Evolutionary conservation across 192 early-diverging fungal genomes (phyloP).

Genomic region (Podila horticola): DNA sequence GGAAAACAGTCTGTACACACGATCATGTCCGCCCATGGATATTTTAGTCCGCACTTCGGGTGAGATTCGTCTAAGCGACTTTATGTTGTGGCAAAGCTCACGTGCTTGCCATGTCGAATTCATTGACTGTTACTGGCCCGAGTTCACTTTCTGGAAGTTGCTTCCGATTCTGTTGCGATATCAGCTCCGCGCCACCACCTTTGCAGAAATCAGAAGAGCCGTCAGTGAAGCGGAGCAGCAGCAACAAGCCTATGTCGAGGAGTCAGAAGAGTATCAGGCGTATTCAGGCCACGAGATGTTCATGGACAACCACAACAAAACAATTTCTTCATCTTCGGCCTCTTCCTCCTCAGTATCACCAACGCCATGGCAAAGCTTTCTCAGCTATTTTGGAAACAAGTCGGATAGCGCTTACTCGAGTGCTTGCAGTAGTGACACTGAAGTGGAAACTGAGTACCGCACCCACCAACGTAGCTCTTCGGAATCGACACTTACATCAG

Average conservation of each 20-base stretch:
- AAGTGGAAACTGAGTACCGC: neutral
- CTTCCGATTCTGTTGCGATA: constrained; percentile 84
- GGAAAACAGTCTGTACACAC: constrained; percentile 71
- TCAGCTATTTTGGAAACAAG: neutral
- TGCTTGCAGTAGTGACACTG: neutral
- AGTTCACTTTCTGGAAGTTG: constrained; percentile 91
- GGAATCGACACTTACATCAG: constrained; percentile 14
- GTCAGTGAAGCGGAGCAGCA: constrained; percentile 8
- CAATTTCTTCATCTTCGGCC: neutral
- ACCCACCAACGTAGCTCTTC: constrained; percentile 13
- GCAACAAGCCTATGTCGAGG: neutral
- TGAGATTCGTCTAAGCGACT: constrained; percentile 96
- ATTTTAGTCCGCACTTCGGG: constrained; percentile 94
- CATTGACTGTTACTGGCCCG: constrained; percentile 93
- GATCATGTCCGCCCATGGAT: constrained; percentile 78
- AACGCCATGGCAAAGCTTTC: neutral
- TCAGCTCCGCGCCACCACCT: constrained; percentile 62
- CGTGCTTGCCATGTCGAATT: constrained; percentile 86
- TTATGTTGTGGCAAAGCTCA: constrained; percentile 89
- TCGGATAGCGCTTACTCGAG: neutral
- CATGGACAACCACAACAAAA: neutral
- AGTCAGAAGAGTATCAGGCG: neutral
- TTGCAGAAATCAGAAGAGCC: constrained; percentile 14
- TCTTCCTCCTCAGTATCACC: neutral
- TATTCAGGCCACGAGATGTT: neutral